Evolutionary conservation across 2,329 filamentous ascomycete genomes (phyloP).

Genomic region (Triangularia setosa): DNA sequence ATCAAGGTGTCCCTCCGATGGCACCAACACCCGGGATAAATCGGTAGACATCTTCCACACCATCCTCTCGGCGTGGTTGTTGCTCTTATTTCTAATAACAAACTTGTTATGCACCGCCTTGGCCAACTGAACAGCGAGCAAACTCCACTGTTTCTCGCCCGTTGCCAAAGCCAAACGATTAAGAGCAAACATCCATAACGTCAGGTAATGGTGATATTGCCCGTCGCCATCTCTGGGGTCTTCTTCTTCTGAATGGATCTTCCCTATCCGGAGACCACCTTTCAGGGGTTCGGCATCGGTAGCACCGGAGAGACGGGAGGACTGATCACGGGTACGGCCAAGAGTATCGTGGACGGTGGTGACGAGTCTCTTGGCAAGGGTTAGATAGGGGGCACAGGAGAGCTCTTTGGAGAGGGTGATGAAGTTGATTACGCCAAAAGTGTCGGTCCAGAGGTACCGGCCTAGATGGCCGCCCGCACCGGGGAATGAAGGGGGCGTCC

Average conservation of each 20-base stretch:
- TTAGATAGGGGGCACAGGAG: slow-evolving; percentile 39
- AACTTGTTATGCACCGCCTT: slow-evolving; percentile 51
- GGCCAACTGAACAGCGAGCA: slow-evolving; percentile 49
- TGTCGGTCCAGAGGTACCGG: slow-evolving; percentile 59
- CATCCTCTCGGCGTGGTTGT: slow-evolving; percentile 33
- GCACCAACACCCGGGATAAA: slow-evolving; percentile 43
- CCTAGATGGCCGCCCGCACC: slow-evolving; percentile 52
- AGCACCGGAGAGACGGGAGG: slow-evolving; percentile 44
- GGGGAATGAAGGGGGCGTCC: slow-evolving; percentile 44
- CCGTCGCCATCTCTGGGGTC: slow-evolving; percentile 51
- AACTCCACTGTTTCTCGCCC: slow-evolving; percentile 44
- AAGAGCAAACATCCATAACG: slow-evolving; percentile 60
- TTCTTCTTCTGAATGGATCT: slow-evolving; percentile 36
- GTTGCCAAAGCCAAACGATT: slow-evolving; percentile 50
- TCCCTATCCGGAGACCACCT: slow-evolving; percentile 57
- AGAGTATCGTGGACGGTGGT: slow-evolving; percentile 50
- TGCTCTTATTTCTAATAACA: slow-evolving; percentile 30
- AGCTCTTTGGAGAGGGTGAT: slow-evolving; percentile 48
- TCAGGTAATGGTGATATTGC: slow-evolving; percentile 60
- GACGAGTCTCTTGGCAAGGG: slow-evolving; percentile 46
- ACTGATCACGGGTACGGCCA: slow-evolving; percentile 48
- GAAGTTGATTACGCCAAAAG: slow-evolving; percentile 57
- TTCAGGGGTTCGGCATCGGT: slow-evolving; percentile 47
- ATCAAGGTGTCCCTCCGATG: slow-evolving; percentile 52
- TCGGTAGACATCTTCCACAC: slow-evolving; percentile 56